Conservation (phyloP, 2,329 filamentous ascomycete genomes). For the Diaporthe nobilis region DNA sequence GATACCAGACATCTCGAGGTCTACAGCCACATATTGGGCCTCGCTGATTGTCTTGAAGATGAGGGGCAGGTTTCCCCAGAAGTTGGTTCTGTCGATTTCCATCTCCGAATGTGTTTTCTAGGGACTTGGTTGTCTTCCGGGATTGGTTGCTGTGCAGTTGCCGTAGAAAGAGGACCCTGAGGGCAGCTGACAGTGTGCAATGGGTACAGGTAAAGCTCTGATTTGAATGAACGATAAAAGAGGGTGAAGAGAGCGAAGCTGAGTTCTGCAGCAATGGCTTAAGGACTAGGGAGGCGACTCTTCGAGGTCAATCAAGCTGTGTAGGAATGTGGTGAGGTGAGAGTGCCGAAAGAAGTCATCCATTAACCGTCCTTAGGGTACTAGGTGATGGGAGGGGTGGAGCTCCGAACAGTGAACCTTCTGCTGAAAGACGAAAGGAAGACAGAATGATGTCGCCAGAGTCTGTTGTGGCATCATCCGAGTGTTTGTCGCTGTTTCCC, state of each 20-base stretch:
- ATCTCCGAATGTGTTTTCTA: slow-evolving; percentile 42
- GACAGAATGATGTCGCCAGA: too few species aligned
- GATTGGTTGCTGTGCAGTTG: neutral
- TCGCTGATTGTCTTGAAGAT: slow-evolving; percentile 50
- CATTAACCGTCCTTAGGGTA: neutral
- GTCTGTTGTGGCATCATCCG: neutral
- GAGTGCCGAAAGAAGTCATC: neutral
- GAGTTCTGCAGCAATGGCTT: neutral
- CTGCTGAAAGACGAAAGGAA: neutral
- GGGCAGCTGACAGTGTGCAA: neutral
- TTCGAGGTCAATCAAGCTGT: neutral
- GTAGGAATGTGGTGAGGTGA: neutral
- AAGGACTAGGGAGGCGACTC: neutral
- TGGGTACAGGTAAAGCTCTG: neutral
- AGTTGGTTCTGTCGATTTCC: slow-evolving; percentile 48
- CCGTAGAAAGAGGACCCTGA: neutral
- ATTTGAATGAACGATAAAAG: neutral
- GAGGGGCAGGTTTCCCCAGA: slow-evolving; percentile 48
- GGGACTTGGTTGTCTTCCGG: neutral
- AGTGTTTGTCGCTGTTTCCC: slow-evolving; percentile 14
- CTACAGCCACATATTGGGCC: slow-evolving; percentile 52
- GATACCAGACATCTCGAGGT: slow-evolving; percentile 57
- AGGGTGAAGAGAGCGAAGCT: neutral
- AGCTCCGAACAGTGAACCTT: neutral
- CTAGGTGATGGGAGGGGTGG: neutral